These are phyloP conservation scores for Cladosporium cucumerinum DNA, from an alignment of 2,329 filamentous ascomycete genomes.

Conservation along the genomic window DNA sequence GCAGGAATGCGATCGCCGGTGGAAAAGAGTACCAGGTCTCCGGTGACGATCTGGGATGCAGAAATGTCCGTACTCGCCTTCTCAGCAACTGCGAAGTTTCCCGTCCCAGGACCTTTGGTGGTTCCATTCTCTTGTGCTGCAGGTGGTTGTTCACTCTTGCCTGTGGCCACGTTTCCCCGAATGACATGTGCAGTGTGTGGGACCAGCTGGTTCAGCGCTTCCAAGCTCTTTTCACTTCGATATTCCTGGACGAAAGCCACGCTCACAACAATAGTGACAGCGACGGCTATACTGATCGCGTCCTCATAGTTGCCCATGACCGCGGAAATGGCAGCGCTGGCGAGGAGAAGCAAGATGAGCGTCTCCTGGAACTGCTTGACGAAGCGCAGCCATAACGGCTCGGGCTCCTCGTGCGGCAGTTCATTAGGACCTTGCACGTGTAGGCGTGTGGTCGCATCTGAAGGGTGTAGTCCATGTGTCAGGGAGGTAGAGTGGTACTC, in stretches of 20 bases:
- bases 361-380: constrained; percentile 96
- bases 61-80: constrained; percentile 78
- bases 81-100: constrained; percentile 61
- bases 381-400: constrained; percentile 93
- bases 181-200: constrained; percentile 96
- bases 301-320: constrained; percentile 92
- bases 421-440: constrained; percentile 86
- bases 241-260: constrained; percentile 98
- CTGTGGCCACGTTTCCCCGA: constrained; percentile 47
- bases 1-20: constrained; percentile 96
- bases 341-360: constrained; percentile 84
- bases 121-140: constrained; percentile 42
- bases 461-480: constrained; percentile 72
- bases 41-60: constrained; percentile 82
- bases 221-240: constrained; percentile 92
- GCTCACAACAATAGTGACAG: constrained; percentile 93
- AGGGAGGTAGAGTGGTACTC: constrained; percentile 78
- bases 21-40: constrained; percentile 88
- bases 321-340: constrained; percentile 82
- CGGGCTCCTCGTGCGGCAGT: constrained; percentile 86
- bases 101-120: constrained; percentile 52
- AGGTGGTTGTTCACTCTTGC: constrained; percentile 10
- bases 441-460: constrained; percentile 76
- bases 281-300: constrained; percentile 89
- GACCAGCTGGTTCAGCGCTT: constrained; percentile 88